phyloP scores from a whole-genome alignment of 225 moss, liverwort and hornwort genomes.

The Pseudisothecium myosuroides region DNA sequence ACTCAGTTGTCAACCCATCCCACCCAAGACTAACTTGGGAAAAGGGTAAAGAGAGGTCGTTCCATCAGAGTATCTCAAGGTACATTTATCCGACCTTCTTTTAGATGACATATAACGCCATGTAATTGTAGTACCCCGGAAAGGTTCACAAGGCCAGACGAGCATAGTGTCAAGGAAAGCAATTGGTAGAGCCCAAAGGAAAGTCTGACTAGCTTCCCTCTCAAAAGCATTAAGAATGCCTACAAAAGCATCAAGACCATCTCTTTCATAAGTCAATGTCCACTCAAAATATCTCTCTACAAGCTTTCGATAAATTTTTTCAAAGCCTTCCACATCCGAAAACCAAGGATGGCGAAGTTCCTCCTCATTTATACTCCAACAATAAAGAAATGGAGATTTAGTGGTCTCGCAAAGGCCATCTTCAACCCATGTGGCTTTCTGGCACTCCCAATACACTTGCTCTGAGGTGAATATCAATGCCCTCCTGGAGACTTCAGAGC shows the following conservation, averaged over 20 bases:
- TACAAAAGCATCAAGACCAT: neutral
- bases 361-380: neutral
- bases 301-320: neutral
- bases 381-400: neutral
- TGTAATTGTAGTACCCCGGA: neutral
- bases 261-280: neutral
- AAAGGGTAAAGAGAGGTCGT: neutral
- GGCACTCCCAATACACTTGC: neutral
- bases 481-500: neutral
- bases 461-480: neutral
- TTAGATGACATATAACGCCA: neutral
- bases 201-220: neutral
- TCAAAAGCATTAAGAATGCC: neutral
- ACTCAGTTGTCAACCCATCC: neutral
- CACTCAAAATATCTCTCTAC: neutral
- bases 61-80: neutral
- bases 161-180: neutral
- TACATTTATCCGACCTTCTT: neutral
- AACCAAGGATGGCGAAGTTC: neutral
- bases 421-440: neutral
- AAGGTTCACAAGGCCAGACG: neutral
- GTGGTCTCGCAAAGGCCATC: neutral
- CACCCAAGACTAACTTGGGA: neutral
- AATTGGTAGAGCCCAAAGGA: neutral
- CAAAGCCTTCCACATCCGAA: neutral